Evolutionary conservation across 1,284 basidiomycete species (phyloP).

Genomic region (Leccinum solheimii): DNA sequence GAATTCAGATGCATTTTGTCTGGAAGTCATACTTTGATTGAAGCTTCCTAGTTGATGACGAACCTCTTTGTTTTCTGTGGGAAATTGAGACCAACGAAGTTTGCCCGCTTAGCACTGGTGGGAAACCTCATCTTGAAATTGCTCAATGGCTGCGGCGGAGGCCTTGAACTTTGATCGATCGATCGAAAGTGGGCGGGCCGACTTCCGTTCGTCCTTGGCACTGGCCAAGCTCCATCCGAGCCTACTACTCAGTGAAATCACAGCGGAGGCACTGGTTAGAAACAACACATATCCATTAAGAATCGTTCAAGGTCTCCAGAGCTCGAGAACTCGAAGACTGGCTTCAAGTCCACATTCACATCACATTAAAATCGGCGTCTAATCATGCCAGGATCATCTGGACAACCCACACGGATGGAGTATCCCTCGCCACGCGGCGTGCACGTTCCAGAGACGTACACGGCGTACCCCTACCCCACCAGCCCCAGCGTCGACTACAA

Average conservation of each 20-base stretch:
- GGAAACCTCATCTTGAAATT: not conserved
- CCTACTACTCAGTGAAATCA: not conserved
- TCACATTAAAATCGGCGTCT: not conserved
- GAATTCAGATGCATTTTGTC: not conserved
- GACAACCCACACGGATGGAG: conserved; percentile 1
- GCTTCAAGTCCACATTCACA: not conserved
- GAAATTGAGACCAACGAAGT: no score
- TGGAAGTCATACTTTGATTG: not conserved
- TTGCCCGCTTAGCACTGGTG: no score
- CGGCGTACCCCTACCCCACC: not conserved
- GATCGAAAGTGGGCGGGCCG: not conserved
- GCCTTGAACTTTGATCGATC: not conserved
- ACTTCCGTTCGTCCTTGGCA: not conserved
- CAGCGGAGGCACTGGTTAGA: no score
- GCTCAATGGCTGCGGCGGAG: no score
- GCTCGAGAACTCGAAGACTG: not conserved
- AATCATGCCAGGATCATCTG: not conserved
- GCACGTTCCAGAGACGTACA: conserved; percentile 23
- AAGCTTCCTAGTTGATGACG: no score
- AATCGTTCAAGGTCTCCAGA: not conserved
- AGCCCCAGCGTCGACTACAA: conserved; percentile 9
- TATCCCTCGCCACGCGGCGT: conserved; percentile 28
- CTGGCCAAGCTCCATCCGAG: no score
- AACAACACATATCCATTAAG: not conserved
- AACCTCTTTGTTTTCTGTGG: no score